Percentiles rank a stretch among this genome's conserved stretches.
phyloP scores from a whole-genome alignment of 805 yeast species.

The Teunomyces tritomae region DNA sequence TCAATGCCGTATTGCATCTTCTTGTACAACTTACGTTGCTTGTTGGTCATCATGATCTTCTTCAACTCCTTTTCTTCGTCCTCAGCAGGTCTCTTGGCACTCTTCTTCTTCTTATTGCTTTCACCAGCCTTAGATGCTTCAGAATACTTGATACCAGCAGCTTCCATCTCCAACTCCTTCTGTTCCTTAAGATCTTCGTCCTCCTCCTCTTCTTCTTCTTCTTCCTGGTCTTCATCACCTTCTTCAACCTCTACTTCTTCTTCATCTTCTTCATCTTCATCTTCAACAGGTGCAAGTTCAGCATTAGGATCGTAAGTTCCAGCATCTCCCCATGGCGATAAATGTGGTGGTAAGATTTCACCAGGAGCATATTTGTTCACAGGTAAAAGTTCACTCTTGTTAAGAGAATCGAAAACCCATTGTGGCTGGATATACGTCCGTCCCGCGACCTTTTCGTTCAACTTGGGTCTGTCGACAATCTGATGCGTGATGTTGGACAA shows the following conservation, averaged over 20 bases:
- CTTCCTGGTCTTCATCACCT: conserved; percentile 43
- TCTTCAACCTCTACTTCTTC: conserved; percentile 49
- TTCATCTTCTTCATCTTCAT: conserved; percentile 43
- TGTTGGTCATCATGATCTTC: conserved; percentile 96
- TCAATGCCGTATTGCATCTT: conserved; percentile 91
- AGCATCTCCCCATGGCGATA: conserved; percentile 98
- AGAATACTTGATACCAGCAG: conserved; percentile 77
- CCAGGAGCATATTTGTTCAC: conserved; percentile 90
- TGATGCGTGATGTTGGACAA: conserved; percentile 83
- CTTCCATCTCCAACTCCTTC: conserved; percentile 75
- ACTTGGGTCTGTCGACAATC: conserved; percentile 87
- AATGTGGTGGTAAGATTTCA: conserved; percentile 91
- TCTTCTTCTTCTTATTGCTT: conserved; percentile 22
- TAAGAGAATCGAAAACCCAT: conserved; percentile 93
- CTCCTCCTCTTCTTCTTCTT: conserved; percentile 49
- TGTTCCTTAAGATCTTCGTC: conserved; percentile 72
- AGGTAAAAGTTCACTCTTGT: conserved; percentile 69
- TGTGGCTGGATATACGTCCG: conserved; percentile 96
- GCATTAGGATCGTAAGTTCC: conserved; percentile 85
- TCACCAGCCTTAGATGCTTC: conserved; percentile 9
- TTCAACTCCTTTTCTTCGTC: conserved; percentile 86
- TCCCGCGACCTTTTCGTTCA: conserved; percentile 75
- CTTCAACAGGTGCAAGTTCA: conserved; percentile 37
- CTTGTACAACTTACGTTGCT: conserved; percentile 89
- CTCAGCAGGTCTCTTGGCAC: conserved; percentile 46